Evolutionary conservation across 306 rosid genomes (phyloP).

Genomic region (Fagus sylvatica): DNA sequence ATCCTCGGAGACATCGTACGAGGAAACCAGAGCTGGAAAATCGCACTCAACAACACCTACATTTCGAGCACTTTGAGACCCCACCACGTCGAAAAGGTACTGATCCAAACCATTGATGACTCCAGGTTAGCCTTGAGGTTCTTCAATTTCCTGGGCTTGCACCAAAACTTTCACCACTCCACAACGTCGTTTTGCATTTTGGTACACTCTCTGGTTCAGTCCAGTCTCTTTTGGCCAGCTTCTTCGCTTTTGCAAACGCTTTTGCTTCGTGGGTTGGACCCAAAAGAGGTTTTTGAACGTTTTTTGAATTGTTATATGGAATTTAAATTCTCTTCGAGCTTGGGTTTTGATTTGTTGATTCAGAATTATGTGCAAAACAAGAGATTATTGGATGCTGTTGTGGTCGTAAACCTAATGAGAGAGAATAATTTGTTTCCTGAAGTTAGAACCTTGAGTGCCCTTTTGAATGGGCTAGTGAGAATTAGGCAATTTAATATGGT

Average conservation of each 20-base stretch:
- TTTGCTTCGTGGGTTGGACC: conserved; percentile 56
- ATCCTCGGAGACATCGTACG: conserved; percentile 57
- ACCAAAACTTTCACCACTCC: conserved; percentile 70
- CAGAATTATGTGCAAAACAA: conserved; percentile 57
- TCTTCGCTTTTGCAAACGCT: conserved; percentile 80
- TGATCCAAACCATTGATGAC: conserved; percentile 54
- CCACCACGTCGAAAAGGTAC: conserved; percentile 64
- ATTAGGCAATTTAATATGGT: conserved; percentile 59
- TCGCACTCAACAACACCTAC: conserved; percentile 52
- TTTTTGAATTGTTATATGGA: conserved; percentile 43
- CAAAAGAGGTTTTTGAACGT: conserved; percentile 46
- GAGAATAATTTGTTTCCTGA: conserved; percentile 57
- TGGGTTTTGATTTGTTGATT: conserved; percentile 80
- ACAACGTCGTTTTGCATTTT: conserved; percentile 70
- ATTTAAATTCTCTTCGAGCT: conserved; percentile 45
- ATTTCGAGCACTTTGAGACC: conserved; percentile 56
- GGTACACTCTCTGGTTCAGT: conserved; percentile 65
- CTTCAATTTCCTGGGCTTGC: conserved; percentile 88
- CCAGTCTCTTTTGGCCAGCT: conserved; percentile 70
- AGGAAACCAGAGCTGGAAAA: conserved; percentile 74
- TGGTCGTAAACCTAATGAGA: conserved; percentile 60
- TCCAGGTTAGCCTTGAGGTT: conserved; percentile 80
- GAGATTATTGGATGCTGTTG: conserved; percentile 53
- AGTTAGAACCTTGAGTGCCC: conserved; percentile 77
- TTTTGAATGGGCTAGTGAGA: conserved; percentile 69